Evolutionary conservation across 2,329 filamentous ascomycete genomes (phyloP).

Genomic region (Aspergillus pseudoterreus): DNA sequence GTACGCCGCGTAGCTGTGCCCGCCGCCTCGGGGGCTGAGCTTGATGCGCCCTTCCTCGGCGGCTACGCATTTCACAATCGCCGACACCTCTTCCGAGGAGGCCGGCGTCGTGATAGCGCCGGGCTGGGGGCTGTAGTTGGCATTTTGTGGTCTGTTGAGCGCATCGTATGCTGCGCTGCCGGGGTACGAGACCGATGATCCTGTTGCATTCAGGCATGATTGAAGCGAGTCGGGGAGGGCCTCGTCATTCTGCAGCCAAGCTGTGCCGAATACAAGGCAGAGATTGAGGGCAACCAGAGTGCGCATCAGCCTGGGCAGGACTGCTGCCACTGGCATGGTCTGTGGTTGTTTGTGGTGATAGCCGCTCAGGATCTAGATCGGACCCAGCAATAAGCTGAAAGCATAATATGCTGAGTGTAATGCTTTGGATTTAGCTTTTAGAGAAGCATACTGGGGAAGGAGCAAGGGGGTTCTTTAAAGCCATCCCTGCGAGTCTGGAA

Average conservation of each 20-base stretch:
- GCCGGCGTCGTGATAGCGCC: constrained; percentile 1
- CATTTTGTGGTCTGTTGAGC: not conserved
- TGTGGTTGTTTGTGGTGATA: too few relatives aligned
- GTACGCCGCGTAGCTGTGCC: constrained; percentile 9
- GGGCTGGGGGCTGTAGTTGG: constrained; percentile 3
- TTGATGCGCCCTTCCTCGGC: constrained; percentile 3
- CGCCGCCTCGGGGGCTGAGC: constrained; percentile 6
- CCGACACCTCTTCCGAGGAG: constrained; percentile 2
- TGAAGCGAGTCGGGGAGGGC: not conserved
- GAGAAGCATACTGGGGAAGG: too few relatives aligned
- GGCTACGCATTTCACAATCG: constrained; percentile 3
- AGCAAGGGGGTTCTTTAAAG: too few relatives aligned
- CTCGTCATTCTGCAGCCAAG: not conserved
- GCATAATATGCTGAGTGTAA: too few relatives aligned
- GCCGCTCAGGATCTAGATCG: too few relatives aligned
- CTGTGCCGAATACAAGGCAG: too few relatives aligned
- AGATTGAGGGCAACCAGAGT: too few relatives aligned
- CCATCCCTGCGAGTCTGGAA: too few relatives aligned
- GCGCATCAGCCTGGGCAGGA: too few relatives aligned
- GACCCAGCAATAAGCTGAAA: too few relatives aligned
- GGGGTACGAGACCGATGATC: not conserved
- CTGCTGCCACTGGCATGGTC: too few relatives aligned
- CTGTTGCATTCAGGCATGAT: not conserved
- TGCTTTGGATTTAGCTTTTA: too few relatives aligned
- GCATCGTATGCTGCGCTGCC: not conserved